Conservation (phyloP, 2,329 filamentous ascomycete species). For the Botryotinia narcissicola region DNA sequence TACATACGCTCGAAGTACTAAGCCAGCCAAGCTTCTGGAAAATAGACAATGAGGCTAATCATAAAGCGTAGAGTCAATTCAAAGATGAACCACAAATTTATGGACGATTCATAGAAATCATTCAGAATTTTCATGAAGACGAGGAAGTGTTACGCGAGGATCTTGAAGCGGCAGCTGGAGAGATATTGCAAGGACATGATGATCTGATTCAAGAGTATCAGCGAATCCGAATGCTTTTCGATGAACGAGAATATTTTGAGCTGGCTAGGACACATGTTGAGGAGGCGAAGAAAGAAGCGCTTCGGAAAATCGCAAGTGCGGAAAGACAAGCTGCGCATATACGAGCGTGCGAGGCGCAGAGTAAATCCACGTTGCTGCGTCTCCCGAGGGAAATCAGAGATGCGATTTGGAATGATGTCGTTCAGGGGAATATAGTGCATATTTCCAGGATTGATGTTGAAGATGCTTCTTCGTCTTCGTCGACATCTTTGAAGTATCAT, state of each 20-base stretch:
- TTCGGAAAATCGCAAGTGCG: neutral
- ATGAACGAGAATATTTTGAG: neutral
- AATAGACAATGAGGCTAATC: neutral
- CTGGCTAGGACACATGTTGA: neutral
- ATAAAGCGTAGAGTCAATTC: neutral
- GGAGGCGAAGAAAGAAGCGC: neutral
- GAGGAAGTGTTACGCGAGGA: neutral
- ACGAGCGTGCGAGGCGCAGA: slow-evolving; percentile 14
- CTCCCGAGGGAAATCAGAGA: slow-evolving; percentile 24
- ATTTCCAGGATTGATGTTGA: slow-evolving; percentile 4
- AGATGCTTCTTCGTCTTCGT: neutral
- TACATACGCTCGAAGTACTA: neutral
- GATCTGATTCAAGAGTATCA: neutral
- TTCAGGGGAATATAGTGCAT: slow-evolving; percentile 24
- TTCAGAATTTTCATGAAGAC: neutral
- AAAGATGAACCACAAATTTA: neutral
- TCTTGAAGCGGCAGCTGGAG: neutral
- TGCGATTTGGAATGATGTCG: slow-evolving; percentile 25
- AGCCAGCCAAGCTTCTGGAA: neutral
- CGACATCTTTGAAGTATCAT: neutral
- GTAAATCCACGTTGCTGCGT: neutral
- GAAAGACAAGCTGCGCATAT: slow-evolving; percentile 1
- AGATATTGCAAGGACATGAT: neutral
- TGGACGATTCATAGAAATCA: neutral
- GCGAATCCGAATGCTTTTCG: neutral